Percentiles rank a stretch among this genome's conserved stretches.
phyloP scores from a whole-genome alignment of 202 grass and related monocot genomes.

The Musa balbisiana region DNA sequence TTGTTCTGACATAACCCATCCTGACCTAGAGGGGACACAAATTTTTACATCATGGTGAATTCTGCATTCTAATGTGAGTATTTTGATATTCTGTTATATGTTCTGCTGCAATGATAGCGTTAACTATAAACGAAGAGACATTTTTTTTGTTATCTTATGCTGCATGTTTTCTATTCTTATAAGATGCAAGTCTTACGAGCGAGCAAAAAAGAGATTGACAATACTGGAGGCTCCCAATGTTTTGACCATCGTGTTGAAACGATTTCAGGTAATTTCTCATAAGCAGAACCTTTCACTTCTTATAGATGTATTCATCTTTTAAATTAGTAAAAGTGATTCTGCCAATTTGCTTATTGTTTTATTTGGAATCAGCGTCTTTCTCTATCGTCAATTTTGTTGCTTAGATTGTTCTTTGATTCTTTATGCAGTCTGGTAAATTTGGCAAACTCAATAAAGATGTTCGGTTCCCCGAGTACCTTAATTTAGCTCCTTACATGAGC shows the following conservation, averaged over 20 bases:
- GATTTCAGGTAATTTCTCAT: slow-evolving; percentile 61
- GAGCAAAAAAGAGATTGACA: slow-evolving; percentile 80
- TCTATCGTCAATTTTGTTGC: background rate
- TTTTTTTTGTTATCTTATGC: background rate
- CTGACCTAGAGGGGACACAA: too few species aligned
- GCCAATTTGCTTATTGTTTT: too few species aligned
- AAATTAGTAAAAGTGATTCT: too few species aligned
- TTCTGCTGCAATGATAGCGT: too few species aligned
- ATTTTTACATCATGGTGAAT: too few species aligned
- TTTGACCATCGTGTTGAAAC: slow-evolving; percentile 82
- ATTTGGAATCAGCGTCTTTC: too few species aligned
- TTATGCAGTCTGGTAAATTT: slow-evolving; percentile 59
- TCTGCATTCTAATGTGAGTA: too few species aligned
- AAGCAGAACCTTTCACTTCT: background rate
- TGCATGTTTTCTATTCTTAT: background rate
- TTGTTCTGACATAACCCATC: too few species aligned
- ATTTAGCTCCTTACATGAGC: slow-evolving; percentile 72
- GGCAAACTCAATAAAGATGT: slow-evolving; percentile 74
- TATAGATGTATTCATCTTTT: too few species aligned
- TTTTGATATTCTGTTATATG: too few species aligned
- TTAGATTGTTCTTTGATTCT: slow-evolving; percentile 2
- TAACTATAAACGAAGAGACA: too few species aligned
- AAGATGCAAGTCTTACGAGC: slow-evolving; percentile 87
- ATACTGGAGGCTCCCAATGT: slow-evolving; percentile 93
- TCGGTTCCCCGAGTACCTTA: slow-evolving; percentile 51